phyloP scores from a whole-genome alignment of 371 early-diverging fungal species.

The Rhizopus stolonifer region DNA sequence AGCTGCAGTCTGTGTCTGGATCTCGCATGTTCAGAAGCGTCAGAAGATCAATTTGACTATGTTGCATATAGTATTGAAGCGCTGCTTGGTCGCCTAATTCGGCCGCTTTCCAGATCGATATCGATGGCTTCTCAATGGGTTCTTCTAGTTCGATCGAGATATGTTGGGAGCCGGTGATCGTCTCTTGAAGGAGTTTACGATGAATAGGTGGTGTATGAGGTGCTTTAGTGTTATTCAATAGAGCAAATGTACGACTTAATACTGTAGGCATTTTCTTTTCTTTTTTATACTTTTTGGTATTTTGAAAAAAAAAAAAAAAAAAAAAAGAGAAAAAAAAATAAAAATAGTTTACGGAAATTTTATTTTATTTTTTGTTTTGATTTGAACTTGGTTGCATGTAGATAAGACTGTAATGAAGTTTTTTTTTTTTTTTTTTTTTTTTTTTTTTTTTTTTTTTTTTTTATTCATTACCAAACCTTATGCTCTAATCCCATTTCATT shows the following conservation, averaged over 20 bases:
- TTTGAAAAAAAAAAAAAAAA: too few species aligned
- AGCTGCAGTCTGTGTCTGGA: constrained; percentile 48
- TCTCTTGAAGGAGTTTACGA: not conserved
- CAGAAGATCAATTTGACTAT: constrained; percentile 1
- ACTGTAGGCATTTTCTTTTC: constrained; percentile 18
- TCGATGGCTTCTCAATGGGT: constrained; percentile 1
- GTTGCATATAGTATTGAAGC: constrained; percentile 23
- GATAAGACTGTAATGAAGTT: not conserved
- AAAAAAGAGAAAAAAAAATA: not conserved
- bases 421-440: too few species aligned
- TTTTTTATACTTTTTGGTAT: too few species aligned
- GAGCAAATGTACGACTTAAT: constrained; percentile 25
- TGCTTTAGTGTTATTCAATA: constrained; percentile 23
- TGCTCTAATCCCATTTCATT: constrained; percentile 90
- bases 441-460: not conserved
- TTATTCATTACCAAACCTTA: constrained; percentile 62
- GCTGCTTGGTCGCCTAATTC: constrained; percentile 27
- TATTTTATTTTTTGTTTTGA: not conserved
- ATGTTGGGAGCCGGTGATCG: not conserved
- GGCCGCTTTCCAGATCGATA: constrained; percentile 33
- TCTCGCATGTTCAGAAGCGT: constrained; percentile 48
- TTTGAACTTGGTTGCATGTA: not conserved
- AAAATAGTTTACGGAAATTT: not conserved
- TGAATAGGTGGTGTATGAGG: not conserved
- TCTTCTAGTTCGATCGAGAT: not conserved